These are phyloP conservation scores for Aspergillus jensenii DNA, from an alignment of 2,329 filamentous ascomycete genomes.

Conservation along the genomic window DNA sequence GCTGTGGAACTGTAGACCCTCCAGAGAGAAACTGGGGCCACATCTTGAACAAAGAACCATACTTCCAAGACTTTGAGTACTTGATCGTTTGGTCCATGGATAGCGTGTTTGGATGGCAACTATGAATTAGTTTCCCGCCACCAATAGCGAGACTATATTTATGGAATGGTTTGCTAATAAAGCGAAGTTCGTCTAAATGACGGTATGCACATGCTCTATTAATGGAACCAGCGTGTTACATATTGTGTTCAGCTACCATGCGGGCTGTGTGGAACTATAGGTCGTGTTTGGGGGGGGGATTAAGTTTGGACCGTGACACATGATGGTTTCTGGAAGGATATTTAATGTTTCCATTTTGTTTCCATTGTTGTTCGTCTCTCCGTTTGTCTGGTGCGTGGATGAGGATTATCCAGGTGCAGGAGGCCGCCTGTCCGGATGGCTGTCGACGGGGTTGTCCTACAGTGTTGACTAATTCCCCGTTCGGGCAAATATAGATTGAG, in stretches of 20 bases:
- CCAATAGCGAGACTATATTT: too few relatives aligned
- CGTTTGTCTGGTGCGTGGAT: neutral
- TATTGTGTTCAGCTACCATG: neutral
- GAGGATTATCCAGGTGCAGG: neutral
- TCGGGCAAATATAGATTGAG: neutral
- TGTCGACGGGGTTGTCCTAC: neutral
- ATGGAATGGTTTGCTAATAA: too few relatives aligned
- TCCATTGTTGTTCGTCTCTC: neutral
- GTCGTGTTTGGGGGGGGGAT: neutral
- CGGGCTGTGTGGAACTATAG: neutral
- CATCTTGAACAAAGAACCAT: too few relatives aligned
- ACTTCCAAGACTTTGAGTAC: too few relatives aligned
- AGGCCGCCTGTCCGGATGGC: neutral
- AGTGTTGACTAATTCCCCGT: neutral
- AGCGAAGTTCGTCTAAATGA: too few relatives aligned
- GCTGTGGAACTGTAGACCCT: neutral
- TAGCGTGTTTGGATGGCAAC: too few relatives aligned
- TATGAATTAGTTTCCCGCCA: too few relatives aligned
- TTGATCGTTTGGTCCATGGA: too few relatives aligned
- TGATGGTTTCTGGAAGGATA: neutral
- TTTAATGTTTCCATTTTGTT: neutral
- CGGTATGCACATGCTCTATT: too few relatives aligned
- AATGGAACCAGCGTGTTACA: neutral
- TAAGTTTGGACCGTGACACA: neutral
- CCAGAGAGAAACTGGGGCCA: neutral